Conservation (phyloP, 495 filamentous ascomycete genomes). For the Penicillium egyptiacum region DNA sequence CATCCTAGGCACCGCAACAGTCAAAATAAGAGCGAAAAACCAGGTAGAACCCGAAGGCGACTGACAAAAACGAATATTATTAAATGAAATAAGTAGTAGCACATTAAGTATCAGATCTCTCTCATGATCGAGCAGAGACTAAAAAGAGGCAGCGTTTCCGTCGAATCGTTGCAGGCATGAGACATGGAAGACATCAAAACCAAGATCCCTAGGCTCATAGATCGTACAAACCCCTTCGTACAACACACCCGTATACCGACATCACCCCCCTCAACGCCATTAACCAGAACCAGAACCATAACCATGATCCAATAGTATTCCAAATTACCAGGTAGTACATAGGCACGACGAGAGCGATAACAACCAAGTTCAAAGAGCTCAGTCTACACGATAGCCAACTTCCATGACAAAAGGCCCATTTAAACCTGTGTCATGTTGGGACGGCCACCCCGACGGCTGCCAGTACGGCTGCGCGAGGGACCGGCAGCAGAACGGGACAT, state of each 20-base stretch:
- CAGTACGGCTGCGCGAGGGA: conserved; percentile 43
- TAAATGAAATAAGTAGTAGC: conserved; percentile 24
- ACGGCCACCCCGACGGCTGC: conserved; percentile 45
- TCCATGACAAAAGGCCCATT: conserved; percentile 12
- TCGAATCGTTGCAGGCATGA: conserved; percentile 7
- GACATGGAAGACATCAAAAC: not conserved
- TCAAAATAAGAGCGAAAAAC: conserved; percentile 3
- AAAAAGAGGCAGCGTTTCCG: not conserved
- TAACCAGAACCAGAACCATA: not conserved
- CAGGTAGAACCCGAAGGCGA: conserved; percentile 11
- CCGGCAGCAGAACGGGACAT: conserved; percentile 35
- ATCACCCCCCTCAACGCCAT: not conserved
- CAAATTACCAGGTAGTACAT: conserved; percentile 6
- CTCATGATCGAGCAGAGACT: not conserved
- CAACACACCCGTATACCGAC: not conserved
- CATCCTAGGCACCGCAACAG: not conserved
- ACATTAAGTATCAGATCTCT: conserved; percentile 11
- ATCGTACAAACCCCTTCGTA: not conserved
- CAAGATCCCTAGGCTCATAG: not conserved
- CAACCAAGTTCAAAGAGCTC: not conserved
- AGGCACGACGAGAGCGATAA: not conserved
- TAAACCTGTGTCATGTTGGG: conserved; percentile 68
- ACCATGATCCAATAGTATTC: not conserved
- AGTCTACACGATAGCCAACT: not conserved
- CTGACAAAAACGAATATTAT: conserved; percentile 21